Evolutionary conservation across 2,329 filamentous ascomycete genomes (phyloP).

Genomic region (Purpureocillium lavendulum): DNA sequence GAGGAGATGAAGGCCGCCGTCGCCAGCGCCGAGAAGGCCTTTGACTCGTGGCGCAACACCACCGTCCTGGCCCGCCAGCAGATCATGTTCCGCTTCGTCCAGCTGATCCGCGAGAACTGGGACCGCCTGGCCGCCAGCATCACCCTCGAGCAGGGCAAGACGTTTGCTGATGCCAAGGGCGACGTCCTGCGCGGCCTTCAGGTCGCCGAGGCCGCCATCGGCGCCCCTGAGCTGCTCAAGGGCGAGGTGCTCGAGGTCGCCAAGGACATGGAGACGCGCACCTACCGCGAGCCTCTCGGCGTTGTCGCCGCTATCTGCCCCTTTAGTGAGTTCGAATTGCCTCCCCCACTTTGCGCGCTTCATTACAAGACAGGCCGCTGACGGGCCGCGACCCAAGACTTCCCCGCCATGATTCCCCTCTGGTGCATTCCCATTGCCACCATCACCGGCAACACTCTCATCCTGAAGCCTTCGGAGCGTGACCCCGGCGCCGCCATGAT

Average conservation of each 20-base stretch:
- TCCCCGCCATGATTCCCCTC: constrained; percentile 88
- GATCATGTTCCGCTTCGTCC: constrained; percentile 82
- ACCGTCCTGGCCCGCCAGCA: constrained; percentile 68
- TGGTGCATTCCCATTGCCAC: constrained; percentile 84
- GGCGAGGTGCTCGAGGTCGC: constrained; percentile 78
- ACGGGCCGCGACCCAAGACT: constrained; percentile 45
- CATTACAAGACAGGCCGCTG: constrained; percentile 2
- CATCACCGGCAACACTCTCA: constrained; percentile 73
- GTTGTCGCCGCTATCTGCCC: constrained; percentile 80
- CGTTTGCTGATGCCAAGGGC: constrained; percentile 72
- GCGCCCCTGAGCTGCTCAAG: constrained; percentile 72
- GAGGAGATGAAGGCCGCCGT: constrained; percentile 68
- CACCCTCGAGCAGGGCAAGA: constrained; percentile 84
- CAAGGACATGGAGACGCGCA: constrained; percentile 84
- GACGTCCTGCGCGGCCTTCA: constrained; percentile 77
- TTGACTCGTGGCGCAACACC: constrained; percentile 63
- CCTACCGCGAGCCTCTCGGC: constrained; percentile 73
- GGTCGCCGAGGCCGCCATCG: constrained; percentile 76
- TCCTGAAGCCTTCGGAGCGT: constrained; percentile 80
- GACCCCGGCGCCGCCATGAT: constrained; percentile 83
- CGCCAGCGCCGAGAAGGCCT: constrained; percentile 67
- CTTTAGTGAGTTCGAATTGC: constrained; percentile 50
- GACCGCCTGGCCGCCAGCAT: constrained; percentile 78
- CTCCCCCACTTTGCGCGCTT: neutral
- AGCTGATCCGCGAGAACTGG: constrained; percentile 75